phyloP scores from a whole-genome alignment of 148 eudicot species.

The Rhododendron simsii region DNA sequence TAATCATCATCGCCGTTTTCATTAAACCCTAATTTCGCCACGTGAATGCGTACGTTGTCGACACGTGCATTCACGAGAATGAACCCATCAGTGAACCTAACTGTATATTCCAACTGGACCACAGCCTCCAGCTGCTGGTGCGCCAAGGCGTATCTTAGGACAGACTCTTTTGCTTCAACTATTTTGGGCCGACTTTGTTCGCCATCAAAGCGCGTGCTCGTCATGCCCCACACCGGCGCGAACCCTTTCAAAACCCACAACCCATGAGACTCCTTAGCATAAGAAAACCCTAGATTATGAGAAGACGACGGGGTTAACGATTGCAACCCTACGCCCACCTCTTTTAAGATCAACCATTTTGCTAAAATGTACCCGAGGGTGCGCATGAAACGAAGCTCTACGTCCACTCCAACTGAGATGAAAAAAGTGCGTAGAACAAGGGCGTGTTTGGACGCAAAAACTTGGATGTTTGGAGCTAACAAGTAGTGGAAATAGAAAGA shows the following conservation, averaged over 20 bases:
- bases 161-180: slow-evolving; percentile 55
- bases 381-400: slow-evolving; percentile 70
- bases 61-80: slow-evolving; percentile 64
- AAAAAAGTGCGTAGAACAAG: slow-evolving; percentile 55
- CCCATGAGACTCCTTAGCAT: slow-evolving; percentile 65
- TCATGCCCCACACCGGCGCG: slow-evolving; percentile 66
- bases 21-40: slow-evolving; percentile 57
- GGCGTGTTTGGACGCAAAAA: slow-evolving; percentile 37
- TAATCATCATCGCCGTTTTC: slow-evolving; percentile 20
- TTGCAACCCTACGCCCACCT: slow-evolving; percentile 57
- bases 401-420: slow-evolving; percentile 49
- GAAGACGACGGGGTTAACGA: slow-evolving; percentile 28
- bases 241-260: slow-evolving; percentile 71
- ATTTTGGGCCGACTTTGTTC: slow-evolving; percentile 17
- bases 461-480: slow-evolving; percentile 53
- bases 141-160: slow-evolving; percentile 69
- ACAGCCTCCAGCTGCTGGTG: slow-evolving; percentile 85
- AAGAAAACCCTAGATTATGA: slow-evolving; percentile 49
- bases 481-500: slow-evolving; percentile 66
- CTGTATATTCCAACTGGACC: slow-evolving; percentile 65
- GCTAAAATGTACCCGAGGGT: slow-evolving; percentile 78
- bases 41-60: slow-evolving; percentile 69
- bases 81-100: slow-evolving; percentile 41
- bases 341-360: slow-evolving; percentile 64
- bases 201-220: slow-evolving; percentile 18